Evolutionary conservation across 805 yeast species (phyloP).

Genomic region (Sugiyamaella chiloensis): DNA sequence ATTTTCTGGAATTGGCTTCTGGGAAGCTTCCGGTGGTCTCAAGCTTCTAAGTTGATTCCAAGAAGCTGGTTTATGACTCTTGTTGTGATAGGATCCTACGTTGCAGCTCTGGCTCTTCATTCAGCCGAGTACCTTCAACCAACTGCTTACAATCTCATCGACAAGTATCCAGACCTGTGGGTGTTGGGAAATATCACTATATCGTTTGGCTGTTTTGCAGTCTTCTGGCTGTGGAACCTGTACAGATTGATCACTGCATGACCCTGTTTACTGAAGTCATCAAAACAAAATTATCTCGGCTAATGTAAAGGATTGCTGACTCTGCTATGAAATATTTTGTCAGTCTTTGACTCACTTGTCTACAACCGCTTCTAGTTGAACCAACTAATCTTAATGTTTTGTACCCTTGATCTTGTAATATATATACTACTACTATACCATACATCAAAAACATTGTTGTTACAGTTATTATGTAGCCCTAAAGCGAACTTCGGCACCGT

Average conservation of each 20-base stretch:
- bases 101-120: slow-evolving; percentile 51
- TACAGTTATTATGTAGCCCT: slow-evolving; percentile 25
- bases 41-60: slow-evolving; percentile 41
- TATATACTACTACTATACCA: no score
- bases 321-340: no score
- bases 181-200: slow-evolving; percentile 69
- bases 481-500: slow-evolving; percentile 29
- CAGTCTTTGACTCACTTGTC: no score
- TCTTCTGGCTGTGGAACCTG: slow-evolving; percentile 83
- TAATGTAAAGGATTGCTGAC: no score
- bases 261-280: background rate
- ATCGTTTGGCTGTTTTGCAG: slow-evolving; percentile 68
- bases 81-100: slow-evolving; percentile 51
- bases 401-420: no score
- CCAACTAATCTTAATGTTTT: no score
- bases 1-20: slow-evolving; percentile 75
- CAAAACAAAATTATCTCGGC: background rate
- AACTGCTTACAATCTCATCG: slow-evolving; percentile 16
- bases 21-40: slow-evolving; percentile 46
- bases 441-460: no score
- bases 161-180: slow-evolving; percentile 77
- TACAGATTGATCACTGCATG: slow-evolving; percentile 44
- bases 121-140: slow-evolving; percentile 51
- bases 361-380: no score
- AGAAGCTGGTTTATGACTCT: slow-evolving; percentile 46